phyloP scores from a whole-genome alignment of 257 asterid genomes.

The Rauvolfia tetraphylla region DNA sequence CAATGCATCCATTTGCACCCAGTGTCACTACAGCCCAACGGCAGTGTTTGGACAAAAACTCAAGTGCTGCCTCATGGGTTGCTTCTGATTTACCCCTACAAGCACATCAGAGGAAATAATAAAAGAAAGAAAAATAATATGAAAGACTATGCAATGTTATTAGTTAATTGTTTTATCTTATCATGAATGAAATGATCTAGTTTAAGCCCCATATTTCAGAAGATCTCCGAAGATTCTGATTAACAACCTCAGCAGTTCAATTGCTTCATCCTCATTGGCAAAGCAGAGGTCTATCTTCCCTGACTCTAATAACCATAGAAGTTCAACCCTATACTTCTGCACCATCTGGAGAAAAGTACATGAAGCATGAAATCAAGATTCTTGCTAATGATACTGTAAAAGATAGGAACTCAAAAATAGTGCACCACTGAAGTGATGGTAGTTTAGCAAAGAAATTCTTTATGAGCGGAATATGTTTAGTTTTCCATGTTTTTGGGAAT shows the following conservation, averaged over 20 bases:
- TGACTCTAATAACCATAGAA: constrained; percentile 69
- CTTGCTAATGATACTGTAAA: neutral
- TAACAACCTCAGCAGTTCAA: constrained; percentile 67
- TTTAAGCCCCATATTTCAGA: neutral
- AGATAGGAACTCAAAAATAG: neutral
- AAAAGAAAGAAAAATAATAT: neutral
- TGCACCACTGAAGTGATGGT: neutral
- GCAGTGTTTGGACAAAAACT: constrained; percentile 68
- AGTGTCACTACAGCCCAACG: constrained; percentile 93
- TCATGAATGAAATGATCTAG: neutral
- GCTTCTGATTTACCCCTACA: constrained; percentile 56
- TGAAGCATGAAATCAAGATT: constrained; percentile 4
- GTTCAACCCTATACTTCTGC: constrained; percentile 68
- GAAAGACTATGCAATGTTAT: constrained; percentile 7
- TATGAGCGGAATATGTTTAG: too few species aligned
- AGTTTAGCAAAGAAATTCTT: neutral
- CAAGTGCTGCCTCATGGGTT: constrained; percentile 69
- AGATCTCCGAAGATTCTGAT: constrained; percentile 13
- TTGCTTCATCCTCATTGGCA: constrained; percentile 98
- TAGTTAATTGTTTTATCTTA: neutral
- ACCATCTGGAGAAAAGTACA: constrained; percentile 67
- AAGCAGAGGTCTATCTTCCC: constrained; percentile 90
- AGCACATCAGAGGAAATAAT: constrained; percentile 10
- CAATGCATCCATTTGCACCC: constrained; percentile 88
- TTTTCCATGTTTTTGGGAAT: neutral